Conservation (phyloP, 1,139 yeast genomes). For the Debaryomyces sp. region DNA sequence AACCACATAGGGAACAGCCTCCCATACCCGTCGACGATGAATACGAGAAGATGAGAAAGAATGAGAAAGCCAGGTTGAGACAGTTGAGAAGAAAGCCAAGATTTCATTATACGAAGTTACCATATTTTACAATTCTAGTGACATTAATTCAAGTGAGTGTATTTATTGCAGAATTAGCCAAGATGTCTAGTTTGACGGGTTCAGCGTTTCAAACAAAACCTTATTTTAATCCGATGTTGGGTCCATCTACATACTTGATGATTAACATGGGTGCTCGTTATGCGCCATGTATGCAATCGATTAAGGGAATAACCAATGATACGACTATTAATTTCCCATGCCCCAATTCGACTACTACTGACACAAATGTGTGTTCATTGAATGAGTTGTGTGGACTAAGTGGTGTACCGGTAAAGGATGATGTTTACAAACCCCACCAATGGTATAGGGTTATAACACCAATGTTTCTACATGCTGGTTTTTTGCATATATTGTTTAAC, state of each 20-base stretch:
- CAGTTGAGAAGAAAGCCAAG: slow-evolving; percentile 36
- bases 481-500: slow-evolving; percentile 69
- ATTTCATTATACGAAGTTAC: slow-evolving; percentile 47
- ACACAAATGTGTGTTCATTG: slow-evolving; percentile 59
- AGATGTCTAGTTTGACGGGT: slow-evolving; percentile 64
- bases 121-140: slow-evolving; percentile 50
- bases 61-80: slow-evolving; percentile 30
- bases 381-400: slow-evolving; percentile 65
- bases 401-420: slow-evolving; percentile 38
- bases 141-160: slow-evolving; percentile 58
- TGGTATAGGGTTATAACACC: slow-evolving; percentile 75
- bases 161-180: slow-evolving; percentile 67
- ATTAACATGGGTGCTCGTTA: slow-evolving; percentile 75
- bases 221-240: slow-evolving; percentile 77
- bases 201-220: slow-evolving; percentile 72
- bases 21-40: slow-evolving; percentile 19
- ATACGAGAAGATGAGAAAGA: slow-evolving; percentile 20
- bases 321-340: slow-evolving; percentile 60
- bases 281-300: slow-evolving; percentile 68
- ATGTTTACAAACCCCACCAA: slow-evolving; percentile 53
- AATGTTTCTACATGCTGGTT: slow-evolving; percentile 77
- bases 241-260: slow-evolving; percentile 71
- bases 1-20: slow-evolving; percentile 17
- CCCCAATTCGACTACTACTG: slow-evolving; percentile 62
- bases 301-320: slow-evolving; percentile 54